These are phyloP conservation scores for Zasmidium angulare DNA, from an alignment of 2,329 filamentous ascomycete genomes.

Conservation along the genomic window DNA sequence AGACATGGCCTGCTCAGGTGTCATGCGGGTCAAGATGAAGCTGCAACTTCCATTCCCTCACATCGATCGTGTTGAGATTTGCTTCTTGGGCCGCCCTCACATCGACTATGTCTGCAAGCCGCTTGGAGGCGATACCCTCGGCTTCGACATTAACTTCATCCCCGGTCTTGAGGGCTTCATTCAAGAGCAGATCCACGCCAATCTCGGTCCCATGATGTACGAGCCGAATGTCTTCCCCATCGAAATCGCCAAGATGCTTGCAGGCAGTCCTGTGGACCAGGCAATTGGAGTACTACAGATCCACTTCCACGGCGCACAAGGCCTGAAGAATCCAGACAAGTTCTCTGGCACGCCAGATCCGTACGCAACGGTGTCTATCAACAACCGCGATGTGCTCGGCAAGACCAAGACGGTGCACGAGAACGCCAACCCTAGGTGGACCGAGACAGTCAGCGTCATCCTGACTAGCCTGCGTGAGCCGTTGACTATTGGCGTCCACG, in stretches of 20 bases:
- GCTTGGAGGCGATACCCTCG: constrained; percentile 88
- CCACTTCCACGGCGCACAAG: constrained; percentile 85
- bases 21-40: constrained; percentile 98
- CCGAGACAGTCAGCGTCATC: constrained; percentile 94
- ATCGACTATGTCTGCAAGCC: constrained; percentile 99
- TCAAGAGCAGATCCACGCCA: constrained; percentile 91
- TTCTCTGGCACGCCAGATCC: constrained; percentile 91
- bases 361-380: constrained; percentile 81
- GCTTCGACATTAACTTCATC: constrained; percentile 99
- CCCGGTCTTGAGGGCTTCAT: constrained; percentile 93
- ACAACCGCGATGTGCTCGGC: constrained; percentile 76
- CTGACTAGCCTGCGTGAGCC: constrained; percentile 87
- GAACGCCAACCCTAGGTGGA: constrained; percentile 86
- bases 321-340: constrained; percentile 92
- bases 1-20: constrained; percentile 91
- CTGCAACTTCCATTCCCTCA: constrained; percentile 94
- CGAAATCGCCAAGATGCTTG: constrained; percentile 96
- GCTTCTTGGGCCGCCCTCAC: constrained; percentile 81
- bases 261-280: constrained; percentile 89
- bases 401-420: constrained; percentile 87
- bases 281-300: constrained; percentile 92
- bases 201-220: constrained; percentile 96
- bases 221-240: constrained; percentile 96
- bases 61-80: constrained; percentile 91
- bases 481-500: constrained; percentile 79